Evolutionary conservation across 495 filamentous ascomycete species (phyloP), one percentile per base, ranked within the genome.

Genomic region (Aspergillus saccharolyticus): DNA sequence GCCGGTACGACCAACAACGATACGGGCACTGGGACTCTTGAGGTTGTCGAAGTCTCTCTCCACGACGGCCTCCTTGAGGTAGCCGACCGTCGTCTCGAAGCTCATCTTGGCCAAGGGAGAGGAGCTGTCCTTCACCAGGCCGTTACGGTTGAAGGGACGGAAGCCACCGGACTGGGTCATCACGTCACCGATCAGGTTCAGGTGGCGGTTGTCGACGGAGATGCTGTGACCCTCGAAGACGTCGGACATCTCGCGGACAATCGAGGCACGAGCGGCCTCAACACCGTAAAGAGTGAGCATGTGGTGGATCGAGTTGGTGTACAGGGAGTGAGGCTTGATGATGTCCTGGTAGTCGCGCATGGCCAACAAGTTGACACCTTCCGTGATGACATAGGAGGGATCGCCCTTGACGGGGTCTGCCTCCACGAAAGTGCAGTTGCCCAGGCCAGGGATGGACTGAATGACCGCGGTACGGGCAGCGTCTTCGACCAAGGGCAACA

Each of bases 71-170:
- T 96, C 93, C 69, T 86, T 89, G 70, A 97, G 79, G 76, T 96
- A 97, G 1, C 87, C 88, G 33, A 96, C 82, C 19, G 94, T 97
- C 6, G 94, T 97, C 80, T 99, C 92, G 77, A 97, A 97, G 71
- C 89, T 95, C 91, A 96, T 96, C 81, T 97, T 96, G 72, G 92
- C 87, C 60, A 97, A 91, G 1, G 94, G 91, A 52, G 87, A 92
- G 16, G 89, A 85, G 65, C 86, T 88, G 57, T 87, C 82, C 68
- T 85, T 88, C 48, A 79, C 71, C 53, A 97, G 69, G 17, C 92
- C 94, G 62, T 86, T 92, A 46, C 94, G 87, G 72, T 89, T 96
- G 76, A 97, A 99, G 2, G 93, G 85, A 17, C 81, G 85, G 74
- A 94, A 97, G 17, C 83, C 84, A 60, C 94, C 94, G 58, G 84